A percentile compares a stretch with the other conserved stretches of the same genome.
Evolutionary conservation across 176 grass and related monocot species (phyloP).

Genomic region (Dactylis glomerata): DNA sequence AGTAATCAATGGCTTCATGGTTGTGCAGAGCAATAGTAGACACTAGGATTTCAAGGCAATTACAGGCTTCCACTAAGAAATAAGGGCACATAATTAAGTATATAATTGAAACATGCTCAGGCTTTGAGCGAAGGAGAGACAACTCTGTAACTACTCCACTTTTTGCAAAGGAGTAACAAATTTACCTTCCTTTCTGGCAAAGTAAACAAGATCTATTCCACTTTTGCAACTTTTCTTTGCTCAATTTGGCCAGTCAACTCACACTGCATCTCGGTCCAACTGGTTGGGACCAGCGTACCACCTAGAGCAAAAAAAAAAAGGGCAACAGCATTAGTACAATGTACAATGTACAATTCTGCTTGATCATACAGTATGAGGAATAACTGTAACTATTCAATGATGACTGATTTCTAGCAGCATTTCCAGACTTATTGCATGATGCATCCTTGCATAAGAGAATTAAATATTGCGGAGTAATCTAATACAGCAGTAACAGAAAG

Average conservation of each 20-base stretch:
- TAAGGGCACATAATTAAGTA: neutral
- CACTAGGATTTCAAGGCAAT: neutral
- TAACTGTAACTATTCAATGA: neutral
- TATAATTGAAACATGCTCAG: neutral
- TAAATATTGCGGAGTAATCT: neutral
- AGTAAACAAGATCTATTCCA: conserved; percentile 47
- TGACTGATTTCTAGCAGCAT: no score
- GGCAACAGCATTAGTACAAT: neutral
- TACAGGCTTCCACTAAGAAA: neutral
- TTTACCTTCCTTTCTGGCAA: neutral
- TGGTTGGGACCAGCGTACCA: conserved; percentile 63
- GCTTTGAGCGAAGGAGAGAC: neutral
- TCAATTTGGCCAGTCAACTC: conserved; percentile 86
- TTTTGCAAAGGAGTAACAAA: no score
- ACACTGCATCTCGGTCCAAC: conserved; percentile 99
- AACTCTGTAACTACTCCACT: neutral
- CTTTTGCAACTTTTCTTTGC: conserved; percentile 85
- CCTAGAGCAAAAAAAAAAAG: conserved; percentile 55
- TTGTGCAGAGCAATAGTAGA: neutral
- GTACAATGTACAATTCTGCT: neutral
- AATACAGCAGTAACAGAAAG: neutral
- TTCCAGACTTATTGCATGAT: neutral
- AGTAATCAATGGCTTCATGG: neutral
- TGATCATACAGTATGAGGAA: neutral
- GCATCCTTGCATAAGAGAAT: neutral